Evolutionary conservation across 177 flowering plant genomes (phyloP).

Genomic region (Vitis hybrid): DNA sequence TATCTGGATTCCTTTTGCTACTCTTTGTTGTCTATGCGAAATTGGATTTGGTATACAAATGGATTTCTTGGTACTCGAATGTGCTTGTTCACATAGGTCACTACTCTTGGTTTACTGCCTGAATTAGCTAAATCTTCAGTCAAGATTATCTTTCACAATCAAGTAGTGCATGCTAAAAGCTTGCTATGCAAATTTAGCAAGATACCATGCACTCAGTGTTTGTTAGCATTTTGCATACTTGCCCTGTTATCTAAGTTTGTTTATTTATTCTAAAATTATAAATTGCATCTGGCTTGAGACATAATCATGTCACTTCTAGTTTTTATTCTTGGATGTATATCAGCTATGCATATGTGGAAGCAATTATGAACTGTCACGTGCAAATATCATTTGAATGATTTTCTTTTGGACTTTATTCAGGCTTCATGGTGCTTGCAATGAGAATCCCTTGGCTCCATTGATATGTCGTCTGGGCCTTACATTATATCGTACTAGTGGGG

Average conservation of each 20-base stretch:
- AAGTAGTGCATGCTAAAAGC: too few species aligned
- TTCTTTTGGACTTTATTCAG: conserved; percentile 32
- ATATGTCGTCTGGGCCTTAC: conserved; percentile 75
- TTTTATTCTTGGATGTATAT: background rate
- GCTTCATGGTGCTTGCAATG: conserved; percentile 98
- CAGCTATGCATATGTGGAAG: background rate
- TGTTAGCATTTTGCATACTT: too few species aligned
- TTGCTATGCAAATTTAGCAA: too few species aligned
- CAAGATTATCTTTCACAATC: too few species aligned
- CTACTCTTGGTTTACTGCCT: too few species aligned
- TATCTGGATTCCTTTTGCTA: background rate
- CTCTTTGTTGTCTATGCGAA: background rate
- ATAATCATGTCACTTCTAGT: too few species aligned
- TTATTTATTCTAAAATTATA: background rate
- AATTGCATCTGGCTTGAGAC: too few species aligned
- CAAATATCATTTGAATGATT: background rate
- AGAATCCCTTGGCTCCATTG: conserved; percentile 96
- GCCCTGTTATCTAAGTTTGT: too few species aligned
- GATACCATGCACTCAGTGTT: too few species aligned
- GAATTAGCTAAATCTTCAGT: too few species aligned
- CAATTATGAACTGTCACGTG: background rate
- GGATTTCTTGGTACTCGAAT: too few species aligned
- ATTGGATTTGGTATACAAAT: background rate
- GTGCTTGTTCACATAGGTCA: too few species aligned
- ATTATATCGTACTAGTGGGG: conserved; percentile 90